Base-by-base conservation (phyloP, 768 basidiomycete genomes). In the Amanita molliuscula region DNA sequence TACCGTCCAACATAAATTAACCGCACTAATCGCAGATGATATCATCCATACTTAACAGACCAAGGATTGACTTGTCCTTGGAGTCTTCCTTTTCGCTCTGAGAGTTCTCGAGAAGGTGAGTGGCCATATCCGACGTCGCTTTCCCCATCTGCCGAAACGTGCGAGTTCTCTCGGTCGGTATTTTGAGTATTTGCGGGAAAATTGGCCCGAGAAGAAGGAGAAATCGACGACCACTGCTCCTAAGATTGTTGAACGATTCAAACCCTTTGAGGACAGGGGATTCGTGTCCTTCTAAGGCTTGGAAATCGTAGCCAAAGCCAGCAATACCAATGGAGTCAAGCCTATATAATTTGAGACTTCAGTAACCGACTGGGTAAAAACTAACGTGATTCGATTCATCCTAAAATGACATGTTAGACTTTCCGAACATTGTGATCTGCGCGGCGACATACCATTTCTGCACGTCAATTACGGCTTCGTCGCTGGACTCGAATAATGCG, bases 331-430 rank as follows among this genome's bases (percentile, higher is more conserved):
- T 67, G 1, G 67, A 72, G 55, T 82, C 81, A 4, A 82, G 63
- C 8, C 78, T 79, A 40, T 29, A 9, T 11, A 20, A 9, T 18
- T 20, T 9, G 37, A 9, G 16, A 40, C 18, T 21, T 11, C 21
- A 21, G 38, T 20, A 11, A 16, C n/a, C 3, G 10, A 37, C n/a
- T 2, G 4, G 10, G 10, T 18, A 9, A 3, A 11, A 13, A 58
- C 66, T 42, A 57, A 70, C 73, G 74, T 67, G 20, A 74, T 63
- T 48, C 58, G 62, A 55, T 71, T 75, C 76, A 75, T 76, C 68
- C 67, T 67, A 23, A 2, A 10, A 23, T 21, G 23, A 43, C 25
- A 35, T 6, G 25, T 38, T 13, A 28, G 16, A 15, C 7, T 18
- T 6, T 18, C 11, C 11, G 16, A 5, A 4, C 31, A 9, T 7